phyloP scores from a whole-genome alignment of 345 rosid species.

The Populus simonii region DNA sequence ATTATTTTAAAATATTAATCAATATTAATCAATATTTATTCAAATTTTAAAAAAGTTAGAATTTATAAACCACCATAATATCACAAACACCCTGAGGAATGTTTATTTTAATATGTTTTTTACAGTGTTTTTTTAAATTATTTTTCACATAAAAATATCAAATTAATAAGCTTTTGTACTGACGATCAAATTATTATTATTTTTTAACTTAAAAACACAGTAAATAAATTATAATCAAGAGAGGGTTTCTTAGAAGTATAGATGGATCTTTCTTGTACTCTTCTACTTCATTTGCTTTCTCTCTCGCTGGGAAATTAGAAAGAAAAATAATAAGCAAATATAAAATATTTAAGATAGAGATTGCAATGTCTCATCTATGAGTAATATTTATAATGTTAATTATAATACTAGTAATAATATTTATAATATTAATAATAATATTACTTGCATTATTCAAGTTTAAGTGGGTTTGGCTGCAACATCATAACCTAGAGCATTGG shows the following conservation, averaged over 20 bases:
- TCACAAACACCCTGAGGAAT: too few relatives aligned
- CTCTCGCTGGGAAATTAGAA: constrained; percentile 69
- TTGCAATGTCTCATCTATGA: too few relatives aligned
- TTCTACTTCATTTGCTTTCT: constrained; percentile 55
- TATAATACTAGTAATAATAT: too few relatives aligned
- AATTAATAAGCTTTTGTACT: neutral
- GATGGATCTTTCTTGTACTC: constrained; percentile 76
- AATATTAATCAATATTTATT: too few relatives aligned
- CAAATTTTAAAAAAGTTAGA: too few relatives aligned
- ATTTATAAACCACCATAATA: too few relatives aligned
- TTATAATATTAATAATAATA: too few relatives aligned
- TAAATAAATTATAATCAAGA: neutral
- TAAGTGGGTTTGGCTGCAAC: accelerated
- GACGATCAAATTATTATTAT: neutral
- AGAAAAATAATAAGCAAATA: neutral
- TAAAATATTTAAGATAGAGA: neutral
- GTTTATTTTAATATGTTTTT: too few relatives aligned
- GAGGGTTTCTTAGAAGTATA: constrained; percentile 75
- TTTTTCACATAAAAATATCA: too few relatives aligned
- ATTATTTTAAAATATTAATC: too few relatives aligned
- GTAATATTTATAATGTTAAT: too few relatives aligned
- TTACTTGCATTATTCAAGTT: accelerated
- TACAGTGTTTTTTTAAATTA: too few relatives aligned
- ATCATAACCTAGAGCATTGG: accelerated
- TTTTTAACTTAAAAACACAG: neutral